Evolutionary conservation across 495 filamentous ascomycete genomes (phyloP).

Genomic region (Penicillium tannophilum): DNA sequence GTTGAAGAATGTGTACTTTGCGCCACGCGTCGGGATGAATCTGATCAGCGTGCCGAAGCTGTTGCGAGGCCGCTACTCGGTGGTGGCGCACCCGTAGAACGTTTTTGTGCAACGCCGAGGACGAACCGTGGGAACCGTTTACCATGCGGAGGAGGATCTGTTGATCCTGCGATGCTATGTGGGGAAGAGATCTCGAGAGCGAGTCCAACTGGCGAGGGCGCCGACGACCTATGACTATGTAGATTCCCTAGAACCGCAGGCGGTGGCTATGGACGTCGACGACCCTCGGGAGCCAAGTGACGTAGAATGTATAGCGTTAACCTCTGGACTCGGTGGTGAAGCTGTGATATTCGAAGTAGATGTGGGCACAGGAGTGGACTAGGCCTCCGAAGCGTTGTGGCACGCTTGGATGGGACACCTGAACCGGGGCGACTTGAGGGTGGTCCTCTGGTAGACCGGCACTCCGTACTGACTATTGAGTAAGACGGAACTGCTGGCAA

Average conservation of each 20-base stretch:
- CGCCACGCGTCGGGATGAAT: conserved; percentile 12
- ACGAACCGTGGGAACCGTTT: conserved; percentile 14
- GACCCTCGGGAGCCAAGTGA: conserved; percentile 4
- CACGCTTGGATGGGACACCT: conserved; percentile 9
- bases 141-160: conserved; percentile 17
- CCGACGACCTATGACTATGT: conserved; percentile 9
- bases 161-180: conserved; percentile 19
- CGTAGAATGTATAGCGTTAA: conserved; percentile 2
- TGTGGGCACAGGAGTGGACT: conserved; percentile 4
- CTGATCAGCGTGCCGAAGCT: conserved; percentile 21
- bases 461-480: conserved; percentile 9
- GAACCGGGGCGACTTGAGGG: conserved; percentile 9
- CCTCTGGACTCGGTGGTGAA: conserved; percentile 28
- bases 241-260: conserved; percentile 12
- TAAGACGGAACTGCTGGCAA: conserved; percentile 6
- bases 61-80: conserved; percentile 13
- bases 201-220: conserved; percentile 16
- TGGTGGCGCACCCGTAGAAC: conserved; percentile 14
- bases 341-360: conserved; percentile 8
- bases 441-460: conserved; percentile 9
- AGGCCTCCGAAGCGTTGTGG: conserved; percentile 8
- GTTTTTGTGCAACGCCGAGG: conserved; percentile 20
- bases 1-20: conserved; percentile 15
- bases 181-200: conserved; percentile 13
- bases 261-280: conserved; percentile 10